Conservation (phyloP, 352 stramenopile genomes). For the Plasmopara muralis region DNA sequence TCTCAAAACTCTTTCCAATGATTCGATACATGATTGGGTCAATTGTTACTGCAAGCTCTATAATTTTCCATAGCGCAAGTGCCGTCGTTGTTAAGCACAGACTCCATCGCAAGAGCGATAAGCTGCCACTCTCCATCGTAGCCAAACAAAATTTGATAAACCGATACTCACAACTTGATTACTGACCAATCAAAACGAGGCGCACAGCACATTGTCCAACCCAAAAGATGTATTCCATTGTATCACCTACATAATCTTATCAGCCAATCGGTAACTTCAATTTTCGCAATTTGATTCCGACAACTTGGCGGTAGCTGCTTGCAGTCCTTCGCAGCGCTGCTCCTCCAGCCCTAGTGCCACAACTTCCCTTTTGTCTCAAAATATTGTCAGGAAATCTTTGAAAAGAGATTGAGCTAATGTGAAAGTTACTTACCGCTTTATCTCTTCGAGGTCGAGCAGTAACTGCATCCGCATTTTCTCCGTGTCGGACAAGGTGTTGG, state of each 20-base stretch:
- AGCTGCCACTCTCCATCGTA: slow-evolving; percentile 24
- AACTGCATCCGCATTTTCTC: slow-evolving; percentile 84
- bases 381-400: slow-evolving; percentile 6
- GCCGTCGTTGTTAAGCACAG: slow-evolving; percentile 51
- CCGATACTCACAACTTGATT: no score
- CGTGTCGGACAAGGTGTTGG: slow-evolving; percentile 53
- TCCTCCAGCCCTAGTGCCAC: slow-evolving; percentile 39
- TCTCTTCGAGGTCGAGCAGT: slow-evolving; percentile 63
- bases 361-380: slow-evolving; percentile 38
- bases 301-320: slow-evolving; percentile 22
- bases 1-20: slow-evolving; percentile 21
- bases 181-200: no score
- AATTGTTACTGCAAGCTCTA: slow-evolving; percentile 31
- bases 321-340: slow-evolving; percentile 24
- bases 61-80: slow-evolving; percentile 64
- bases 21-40: slow-evolving; percentile 10
- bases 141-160: slow-evolving; percentile 6
- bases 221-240: no score
- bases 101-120: slow-evolving; percentile 48
- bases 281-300: slow-evolving; percentile 20
- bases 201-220: no score
- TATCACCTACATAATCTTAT: no score
- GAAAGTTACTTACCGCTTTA: slow-evolving; percentile 45
- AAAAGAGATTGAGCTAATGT: neutral
- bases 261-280: no score